Evolutionary conservation across 169 alveolate genomes (phyloP).

Genomic region (Toxoplasma gondii): DNA sequence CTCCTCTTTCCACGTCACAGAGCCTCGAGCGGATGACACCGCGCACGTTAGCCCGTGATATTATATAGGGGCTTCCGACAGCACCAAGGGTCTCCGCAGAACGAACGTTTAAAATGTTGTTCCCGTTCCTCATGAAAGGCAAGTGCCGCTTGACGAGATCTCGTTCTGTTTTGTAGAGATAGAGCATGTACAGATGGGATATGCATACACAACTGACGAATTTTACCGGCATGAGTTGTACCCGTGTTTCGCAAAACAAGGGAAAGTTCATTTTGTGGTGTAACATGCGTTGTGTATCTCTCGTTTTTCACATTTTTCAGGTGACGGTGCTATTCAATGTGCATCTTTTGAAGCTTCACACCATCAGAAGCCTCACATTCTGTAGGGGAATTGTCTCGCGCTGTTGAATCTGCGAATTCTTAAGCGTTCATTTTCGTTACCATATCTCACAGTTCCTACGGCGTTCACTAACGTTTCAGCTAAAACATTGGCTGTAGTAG

Average conservation of each 20-base stretch:
- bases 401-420: background rate
- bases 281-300: too few relatives aligned
- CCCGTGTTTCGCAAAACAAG: background rate
- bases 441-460: too few relatives aligned
- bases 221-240: background rate
- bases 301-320: background rate
- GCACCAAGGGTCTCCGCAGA: too few relatives aligned
- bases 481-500: too few relatives aligned
- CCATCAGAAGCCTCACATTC: background rate
- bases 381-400: background rate
- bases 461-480: too few relatives aligned
- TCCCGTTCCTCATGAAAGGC: background rate
- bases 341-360: background rate
- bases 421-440: too few relatives aligned
- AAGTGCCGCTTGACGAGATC: background rate
- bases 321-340: background rate
- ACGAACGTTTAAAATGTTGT: background rate
- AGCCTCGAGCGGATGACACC: too few relatives aligned
- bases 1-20: too few relatives aligned
- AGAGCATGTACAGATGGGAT: background rate
- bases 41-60: too few relatives aligned
- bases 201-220: background rate
- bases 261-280: background rate
- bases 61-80: too few relatives aligned
- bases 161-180: background rate